phyloP scores from a whole-genome alignment of 306 rosid genomes.

The Crotalaria pallida region DNA sequence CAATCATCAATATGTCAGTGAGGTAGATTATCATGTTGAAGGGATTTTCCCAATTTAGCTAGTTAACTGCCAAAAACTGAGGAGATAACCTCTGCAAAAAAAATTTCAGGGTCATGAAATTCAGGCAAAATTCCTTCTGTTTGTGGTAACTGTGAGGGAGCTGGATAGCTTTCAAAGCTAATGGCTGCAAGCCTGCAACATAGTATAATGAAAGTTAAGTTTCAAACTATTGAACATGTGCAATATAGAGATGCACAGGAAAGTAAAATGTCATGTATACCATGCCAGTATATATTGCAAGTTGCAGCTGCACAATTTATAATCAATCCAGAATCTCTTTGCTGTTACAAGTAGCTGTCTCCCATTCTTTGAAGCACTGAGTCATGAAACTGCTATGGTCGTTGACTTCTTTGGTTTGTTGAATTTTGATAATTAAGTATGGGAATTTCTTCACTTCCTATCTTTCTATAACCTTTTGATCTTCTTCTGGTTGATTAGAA shows the following conservation, averaged over 20 bases:
- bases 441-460: slow-evolving; percentile 21
- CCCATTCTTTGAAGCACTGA: not conserved
- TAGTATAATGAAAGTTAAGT: not conserved
- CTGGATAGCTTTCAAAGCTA: not conserved
- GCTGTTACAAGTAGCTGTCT: not conserved
- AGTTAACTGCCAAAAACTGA: not conserved
- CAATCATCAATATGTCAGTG: not conserved
- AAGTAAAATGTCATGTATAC: not conserved
- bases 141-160: not conserved
- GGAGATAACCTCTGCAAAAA: too few species aligned
- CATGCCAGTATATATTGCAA: not conserved
- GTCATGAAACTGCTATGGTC: not conserved
- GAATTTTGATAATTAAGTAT: not conserved
- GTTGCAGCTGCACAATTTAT: not conserved
- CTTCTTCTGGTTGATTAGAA: slow-evolving; percentile 24
- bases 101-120: not conserved
- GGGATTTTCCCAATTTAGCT: not conserved
- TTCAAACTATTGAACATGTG: too few species aligned
- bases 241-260: too few species aligned
- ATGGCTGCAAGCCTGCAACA: not conserved
- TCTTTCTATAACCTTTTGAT: slow-evolving; percentile 22
- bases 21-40: not conserved
- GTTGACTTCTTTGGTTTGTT: not conserved
- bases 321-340: not conserved
- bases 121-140: not conserved